These are phyloP conservation scores for Barnettozyma botsteinii DNA, from an alignment of 805 yeast species.

Conservation along the genomic window DNA sequence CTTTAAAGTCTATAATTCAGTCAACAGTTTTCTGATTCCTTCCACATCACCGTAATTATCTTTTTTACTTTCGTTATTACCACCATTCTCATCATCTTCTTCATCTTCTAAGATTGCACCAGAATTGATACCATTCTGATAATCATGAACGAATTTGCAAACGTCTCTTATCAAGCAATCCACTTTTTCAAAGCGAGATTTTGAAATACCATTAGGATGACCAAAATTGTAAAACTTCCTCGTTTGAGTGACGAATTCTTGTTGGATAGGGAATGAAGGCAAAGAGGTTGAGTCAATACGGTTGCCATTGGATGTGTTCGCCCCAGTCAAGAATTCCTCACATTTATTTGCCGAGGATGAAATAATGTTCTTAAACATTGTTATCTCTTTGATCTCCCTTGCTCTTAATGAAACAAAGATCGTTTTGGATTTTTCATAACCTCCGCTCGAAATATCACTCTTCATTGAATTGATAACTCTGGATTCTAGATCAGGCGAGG, in stretches of 20 bases:
- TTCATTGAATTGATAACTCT: constrained; percentile 47
- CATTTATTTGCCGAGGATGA: background rate
- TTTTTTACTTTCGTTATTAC: background rate
- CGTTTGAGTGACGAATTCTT: constrained; percentile 2
- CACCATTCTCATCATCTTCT: background rate
- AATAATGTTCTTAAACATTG: constrained; percentile 16
- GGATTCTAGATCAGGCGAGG: constrained; percentile 42
- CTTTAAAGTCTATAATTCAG: background rate
- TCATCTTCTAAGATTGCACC: constrained; percentile 2
- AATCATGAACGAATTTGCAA: constrained; percentile 5
- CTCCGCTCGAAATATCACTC: constrained; percentile 35
- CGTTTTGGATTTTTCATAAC: constrained; percentile 18
- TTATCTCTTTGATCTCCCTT: constrained; percentile 33
- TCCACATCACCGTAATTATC: constrained; percentile 1
- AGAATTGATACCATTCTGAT: background rate
- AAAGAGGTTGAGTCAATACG: background rate
- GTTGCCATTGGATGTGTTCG: background rate
- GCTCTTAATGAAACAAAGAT: constrained; percentile 31
- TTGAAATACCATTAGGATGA: constrained; percentile 4
- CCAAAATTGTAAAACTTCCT: constrained; percentile 4
- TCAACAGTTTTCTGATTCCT: background rate
- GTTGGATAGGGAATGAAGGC: background rate
- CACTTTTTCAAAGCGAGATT: background rate
- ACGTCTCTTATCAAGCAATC: constrained; percentile 4
- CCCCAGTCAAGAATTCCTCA: background rate